Base-by-base conservation (phyloP, 78 protist species). In the Isochrysis galbana region DNA sequence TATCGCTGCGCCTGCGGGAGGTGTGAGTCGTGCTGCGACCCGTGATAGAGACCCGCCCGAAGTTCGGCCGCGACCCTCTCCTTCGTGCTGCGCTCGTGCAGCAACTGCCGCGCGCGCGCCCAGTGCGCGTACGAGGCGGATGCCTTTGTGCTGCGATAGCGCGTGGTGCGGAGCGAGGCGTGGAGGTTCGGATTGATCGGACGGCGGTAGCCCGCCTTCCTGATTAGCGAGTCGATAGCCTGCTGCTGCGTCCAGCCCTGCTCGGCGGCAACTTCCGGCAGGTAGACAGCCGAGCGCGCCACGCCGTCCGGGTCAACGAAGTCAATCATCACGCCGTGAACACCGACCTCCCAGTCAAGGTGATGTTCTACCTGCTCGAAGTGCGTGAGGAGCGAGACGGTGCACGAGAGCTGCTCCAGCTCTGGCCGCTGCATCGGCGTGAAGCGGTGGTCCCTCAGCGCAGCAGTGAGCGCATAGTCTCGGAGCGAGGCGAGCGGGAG, bases 291-390 rank as follows among this genome's bases (percentile, higher is more conserved):
- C 19, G 39, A 67, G 10, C 55, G 48, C 34, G 47, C 82, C 32
- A 17, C 22, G 54, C 38, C n/a, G 0, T 34, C 21, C 38, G 92
- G 72, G 67, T 94, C 91, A 22, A 25, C 91, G 34, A 93, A 95
- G 29, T 93, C 94, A 32, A 95, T 94, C 91, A 93, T 67, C 38
- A 95, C 91, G 42, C 96, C 96, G 69, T 95, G 96, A 0, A 34
- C 36, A 10, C 96, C 96, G 55, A 95, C 54, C 44, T 93, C 93
- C 96, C 96, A 95, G 80, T 95, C 96, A 74, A 84, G 72, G 19
- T 34, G 44, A 7, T 89, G 91, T 17, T 46, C 34, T 1, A 86
- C 95, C n/a, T 54, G 78, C 91, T 95, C 96, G 91, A 95, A 95
- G 0, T 82, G 41, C 7, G 89, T 61, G 14, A 95, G 72, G 29